These are phyloP conservation scores for Fraxinus pennsylvanica DNA, from an alignment of 257 asterid genomes.

Conservation along the genomic window DNA sequence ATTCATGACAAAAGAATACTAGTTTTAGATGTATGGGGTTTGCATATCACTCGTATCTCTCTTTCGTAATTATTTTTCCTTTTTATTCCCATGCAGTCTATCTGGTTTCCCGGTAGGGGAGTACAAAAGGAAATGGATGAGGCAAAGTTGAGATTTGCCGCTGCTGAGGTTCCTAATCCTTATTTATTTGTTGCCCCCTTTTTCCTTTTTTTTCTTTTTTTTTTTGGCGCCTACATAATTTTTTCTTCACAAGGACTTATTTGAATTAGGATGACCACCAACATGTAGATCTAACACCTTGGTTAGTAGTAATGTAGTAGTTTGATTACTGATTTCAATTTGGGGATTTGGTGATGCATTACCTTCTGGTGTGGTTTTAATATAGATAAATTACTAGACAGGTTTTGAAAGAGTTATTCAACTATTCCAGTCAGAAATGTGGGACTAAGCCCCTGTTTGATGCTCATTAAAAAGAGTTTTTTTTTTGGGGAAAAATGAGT, in stretches of 20 bases:
- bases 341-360: not conserved
- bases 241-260: not conserved
- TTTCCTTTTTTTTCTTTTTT: not conserved
- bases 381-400: not conserved
- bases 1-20: not conserved
- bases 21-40: slow-evolving; percentile 1
- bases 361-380: not conserved
- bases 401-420: not conserved
- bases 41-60: not conserved
- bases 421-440: not conserved
- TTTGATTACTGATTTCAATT: not conserved
- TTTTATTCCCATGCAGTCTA: slow-evolving; percentile 54
- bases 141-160: slow-evolving; percentile 92
- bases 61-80: slow-evolving; percentile 2
- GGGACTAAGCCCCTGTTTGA: not conserved
- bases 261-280: slow-evolving; percentile 14
- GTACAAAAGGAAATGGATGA: slow-evolving; percentile 84
- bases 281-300: not conserved
- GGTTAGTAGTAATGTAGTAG: not conserved
- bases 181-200: not conserved
- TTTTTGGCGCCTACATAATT: not conserved
- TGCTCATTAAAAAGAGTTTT: no score
- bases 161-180: slow-evolving; percentile 71
- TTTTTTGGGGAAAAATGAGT: no score
- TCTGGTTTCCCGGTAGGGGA: slow-evolving; percentile 81